Conservation (phyloP, 108 stramenopile species). For the Fistulifera pelliculosa region DNA sequence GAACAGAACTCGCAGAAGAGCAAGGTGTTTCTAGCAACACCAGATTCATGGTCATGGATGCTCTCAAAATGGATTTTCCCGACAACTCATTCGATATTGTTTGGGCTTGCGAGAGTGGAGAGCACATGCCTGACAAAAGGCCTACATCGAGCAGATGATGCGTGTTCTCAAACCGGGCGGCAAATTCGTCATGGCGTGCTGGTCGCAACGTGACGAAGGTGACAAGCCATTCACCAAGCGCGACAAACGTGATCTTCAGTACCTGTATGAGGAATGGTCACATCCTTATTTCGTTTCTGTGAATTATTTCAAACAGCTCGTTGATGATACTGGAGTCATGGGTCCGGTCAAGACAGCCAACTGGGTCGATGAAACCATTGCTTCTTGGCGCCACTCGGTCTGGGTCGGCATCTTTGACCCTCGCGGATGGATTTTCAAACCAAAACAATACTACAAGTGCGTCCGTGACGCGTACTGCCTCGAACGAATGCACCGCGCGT, state of each 20-base stretch:
- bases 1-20: conserved; percentile 82
- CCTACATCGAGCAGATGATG: conserved; percentile 95
- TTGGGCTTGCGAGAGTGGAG: conserved; percentile 96
- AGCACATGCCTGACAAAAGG: conserved; percentile 98
- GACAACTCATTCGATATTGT: conserved; percentile 94
- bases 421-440: conserved; percentile 87
- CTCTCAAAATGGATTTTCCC: conserved; percentile 85
- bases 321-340: conserved; percentile 85
- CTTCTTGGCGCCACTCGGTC: conserved; percentile 90
- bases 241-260: conserved; percentile 87
- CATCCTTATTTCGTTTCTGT: conserved; percentile 97
- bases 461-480: conserved; percentile 88
- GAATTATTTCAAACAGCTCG: conserved; percentile 78
- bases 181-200: conserved; percentile 91
- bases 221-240: conserved; percentile 67
- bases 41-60: conserved; percentile 91
- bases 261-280: conserved; percentile 95
- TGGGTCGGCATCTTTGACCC: conserved; percentile 92
- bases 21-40: conserved; percentile 66
- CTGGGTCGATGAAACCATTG: conserved; percentile 86
- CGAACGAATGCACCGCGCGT: conserved; percentile 94
- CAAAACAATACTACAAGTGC: conserved; percentile 76
- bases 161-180: conserved; percentile 95
- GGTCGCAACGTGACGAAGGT: conserved; percentile 94
- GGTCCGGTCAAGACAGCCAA: conserved; percentile 72